phyloP scores from a whole-genome alignment of 768 basidiomycete species.

The Suillus placidus region DNA sequence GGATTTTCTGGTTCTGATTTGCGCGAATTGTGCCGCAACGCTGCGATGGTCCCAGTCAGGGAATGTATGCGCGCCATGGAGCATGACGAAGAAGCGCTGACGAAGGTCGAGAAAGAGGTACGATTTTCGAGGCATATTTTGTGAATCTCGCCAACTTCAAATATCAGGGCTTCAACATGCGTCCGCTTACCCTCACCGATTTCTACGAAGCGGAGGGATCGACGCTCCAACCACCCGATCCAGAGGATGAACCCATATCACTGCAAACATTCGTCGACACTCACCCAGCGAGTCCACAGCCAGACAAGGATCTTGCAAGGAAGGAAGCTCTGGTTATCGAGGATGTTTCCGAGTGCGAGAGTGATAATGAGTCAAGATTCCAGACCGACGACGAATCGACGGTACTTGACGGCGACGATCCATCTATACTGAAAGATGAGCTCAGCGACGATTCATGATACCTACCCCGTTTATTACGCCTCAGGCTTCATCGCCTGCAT shows the following conservation, averaged over 20 bases:
- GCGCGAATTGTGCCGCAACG: slow-evolving; percentile 88
- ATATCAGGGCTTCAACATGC: slow-evolving; percentile 71
- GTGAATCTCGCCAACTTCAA: not conserved
- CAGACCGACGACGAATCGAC: slow-evolving; percentile 12
- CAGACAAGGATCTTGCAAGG: not conserved
- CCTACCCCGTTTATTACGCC: not conserved
- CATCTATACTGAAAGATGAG: not conserved
- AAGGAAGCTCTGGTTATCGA: not conserved
- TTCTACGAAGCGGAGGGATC: slow-evolving; percentile 54
- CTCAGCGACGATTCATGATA: not conserved
- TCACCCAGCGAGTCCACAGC: not conserved
- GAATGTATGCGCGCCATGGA: slow-evolving; percentile 69
- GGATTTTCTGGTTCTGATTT: slow-evolving; percentile 90
- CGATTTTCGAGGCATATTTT: slow-evolving; percentile 21
- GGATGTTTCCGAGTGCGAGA: not conserved
- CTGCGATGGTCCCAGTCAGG: slow-evolving; percentile 90
- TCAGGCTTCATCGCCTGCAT: not conserved
- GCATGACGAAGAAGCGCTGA: slow-evolving; percentile 52
- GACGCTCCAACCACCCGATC: slow-evolving; percentile 12
- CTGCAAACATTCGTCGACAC: not conserved
- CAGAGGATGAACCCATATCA: slow-evolving; percentile 3
- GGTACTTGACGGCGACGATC: not conserved
- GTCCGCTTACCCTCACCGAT: slow-evolving; percentile 71
- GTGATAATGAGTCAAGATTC: not conserved
- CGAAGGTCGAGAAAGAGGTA: slow-evolving; percentile 47